Percentiles rank a stretch among this genome's conserved stretches.
phyloP scores from a whole-genome alignment of 768 basidiomycete genomes.

The Tulasnella sp. region DNA sequence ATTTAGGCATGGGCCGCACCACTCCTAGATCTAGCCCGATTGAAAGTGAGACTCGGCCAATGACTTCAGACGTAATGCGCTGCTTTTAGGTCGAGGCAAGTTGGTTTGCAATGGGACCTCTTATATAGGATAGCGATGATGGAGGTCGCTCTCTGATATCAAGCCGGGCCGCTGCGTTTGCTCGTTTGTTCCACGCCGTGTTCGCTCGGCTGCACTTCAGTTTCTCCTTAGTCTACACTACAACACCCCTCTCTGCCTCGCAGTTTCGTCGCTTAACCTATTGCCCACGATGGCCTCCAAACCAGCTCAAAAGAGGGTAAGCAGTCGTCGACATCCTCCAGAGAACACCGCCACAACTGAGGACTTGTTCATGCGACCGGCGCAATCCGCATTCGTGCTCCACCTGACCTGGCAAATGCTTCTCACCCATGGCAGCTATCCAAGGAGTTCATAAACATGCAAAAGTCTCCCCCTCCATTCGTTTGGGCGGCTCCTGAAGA shows the following conservation, averaged over 20 bases:
- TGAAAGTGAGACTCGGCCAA: not conserved
- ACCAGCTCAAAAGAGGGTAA: slow-evolving; percentile 79
- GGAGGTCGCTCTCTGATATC: too few species aligned
- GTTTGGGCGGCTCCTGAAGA: slow-evolving; percentile 95
- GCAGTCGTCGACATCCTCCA: slow-evolving; percentile 22
- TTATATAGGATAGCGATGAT: too few species aligned
- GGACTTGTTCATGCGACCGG: not conserved
- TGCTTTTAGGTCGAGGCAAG: not conserved
- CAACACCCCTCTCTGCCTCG: not conserved
- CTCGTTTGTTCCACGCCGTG: not conserved
- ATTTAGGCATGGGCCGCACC: not conserved
- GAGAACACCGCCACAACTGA: not conserved
- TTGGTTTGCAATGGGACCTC: not conserved
- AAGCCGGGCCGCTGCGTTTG: not conserved
- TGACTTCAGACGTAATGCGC: not conserved
- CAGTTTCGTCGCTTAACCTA: not conserved
- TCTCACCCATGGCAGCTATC: slow-evolving; percentile 50
- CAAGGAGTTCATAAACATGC: slow-evolving; percentile 90
- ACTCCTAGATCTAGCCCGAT: not conserved
- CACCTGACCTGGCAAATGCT: slow-evolving; percentile 17
- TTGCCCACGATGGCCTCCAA: slow-evolving; percentile 64
- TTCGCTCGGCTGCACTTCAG: not conserved
- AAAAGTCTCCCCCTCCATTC: slow-evolving; percentile 90
- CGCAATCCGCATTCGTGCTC: slow-evolving; percentile 27
- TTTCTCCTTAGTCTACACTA: not conserved